Conservation (phyloP, 116 monocot species). For the Papilionanthe hybrid region DNA sequence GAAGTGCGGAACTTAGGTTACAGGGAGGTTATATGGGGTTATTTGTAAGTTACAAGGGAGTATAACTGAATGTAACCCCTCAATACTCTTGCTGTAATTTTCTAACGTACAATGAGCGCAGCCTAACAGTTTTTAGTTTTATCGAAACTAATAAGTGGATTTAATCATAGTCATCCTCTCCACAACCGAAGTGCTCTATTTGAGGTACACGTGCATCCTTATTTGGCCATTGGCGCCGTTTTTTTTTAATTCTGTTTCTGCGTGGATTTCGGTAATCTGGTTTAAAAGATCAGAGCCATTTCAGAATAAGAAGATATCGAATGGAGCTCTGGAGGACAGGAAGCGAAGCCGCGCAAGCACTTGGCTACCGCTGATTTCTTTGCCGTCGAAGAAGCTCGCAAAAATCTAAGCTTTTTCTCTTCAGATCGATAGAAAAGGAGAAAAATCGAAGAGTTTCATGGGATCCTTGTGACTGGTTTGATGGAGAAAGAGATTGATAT, state of each 20-base stretch:
- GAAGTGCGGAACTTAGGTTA: no score
- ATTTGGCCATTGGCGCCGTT: not conserved
- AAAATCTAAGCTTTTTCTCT: not conserved
- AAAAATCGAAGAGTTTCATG: not conserved
- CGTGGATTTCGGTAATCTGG: constrained; percentile 20
- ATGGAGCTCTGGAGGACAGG: not conserved
- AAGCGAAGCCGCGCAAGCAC: not conserved
- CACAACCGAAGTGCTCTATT: no score
- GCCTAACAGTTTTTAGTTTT: no score
- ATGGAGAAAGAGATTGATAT: not conserved
- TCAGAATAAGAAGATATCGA: not conserved
- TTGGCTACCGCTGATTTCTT: not conserved
- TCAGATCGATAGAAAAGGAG: not conserved
- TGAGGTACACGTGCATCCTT: not conserved
- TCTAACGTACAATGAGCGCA: no score
- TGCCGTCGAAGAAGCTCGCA: no score
- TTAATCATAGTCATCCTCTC: no score
- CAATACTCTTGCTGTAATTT: no score
- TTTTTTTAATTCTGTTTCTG: not conserved
- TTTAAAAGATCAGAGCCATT: not conserved
- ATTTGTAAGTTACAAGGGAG: no score
- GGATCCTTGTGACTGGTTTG: not conserved
- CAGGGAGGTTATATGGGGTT: no score
- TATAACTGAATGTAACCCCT: no score
- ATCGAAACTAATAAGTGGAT: no score